A percentile compares a stretch with the other conserved stretches of the same genome.
Conservation (phyloP, 2,329 filamentous ascomycete genomes). For the Macroventuria anomochaeta region DNA sequence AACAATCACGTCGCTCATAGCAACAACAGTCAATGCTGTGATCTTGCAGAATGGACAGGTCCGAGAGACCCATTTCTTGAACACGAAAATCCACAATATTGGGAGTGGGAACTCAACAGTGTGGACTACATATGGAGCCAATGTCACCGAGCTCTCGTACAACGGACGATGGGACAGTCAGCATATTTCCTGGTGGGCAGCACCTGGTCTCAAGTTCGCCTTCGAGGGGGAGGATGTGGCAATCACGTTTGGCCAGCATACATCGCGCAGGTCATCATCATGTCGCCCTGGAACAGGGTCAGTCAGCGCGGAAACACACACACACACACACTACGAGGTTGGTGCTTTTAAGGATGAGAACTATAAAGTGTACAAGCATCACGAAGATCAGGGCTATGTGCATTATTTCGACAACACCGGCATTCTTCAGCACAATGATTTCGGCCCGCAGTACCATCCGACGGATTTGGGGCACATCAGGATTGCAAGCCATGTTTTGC, state of each 20-base stretch:
- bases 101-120: conserved; percentile 33
- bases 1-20: conserved; percentile 21
- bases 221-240: conserved; percentile 62
- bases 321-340: conserved; percentile 57
- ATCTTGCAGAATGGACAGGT: conserved; percentile 55
- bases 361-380: conserved; percentile 59
- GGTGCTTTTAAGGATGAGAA: conserved; percentile 60
- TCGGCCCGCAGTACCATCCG: conserved; percentile 63
- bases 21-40: conserved; percentile 40
- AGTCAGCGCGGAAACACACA: conserved; percentile 59
- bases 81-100: conserved; percentile 43
- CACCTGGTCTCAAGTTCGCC: conserved; percentile 62
- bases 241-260: conserved; percentile 61
- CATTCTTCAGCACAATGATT: conserved; percentile 68
- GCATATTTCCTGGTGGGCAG: conserved; percentile 66
- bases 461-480: conserved; percentile 69
- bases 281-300: conserved; percentile 64
- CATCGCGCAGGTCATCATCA: conserved; percentile 53
- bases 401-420: conserved; percentile 68
- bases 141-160: conserved; percentile 64
- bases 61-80: conserved; percentile 48
- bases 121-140: conserved; percentile 59
- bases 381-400: conserved; percentile 60
- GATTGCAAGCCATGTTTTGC: conserved; percentile 64
- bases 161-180: conserved; percentile 69